A percentile compares a stretch with the other conserved stretches of the same genome.
These are phyloP conservation scores for Mucor irregularis DNA, from an alignment of 371 early-diverging fungal genomes.

Conservation along the genomic window DNA sequence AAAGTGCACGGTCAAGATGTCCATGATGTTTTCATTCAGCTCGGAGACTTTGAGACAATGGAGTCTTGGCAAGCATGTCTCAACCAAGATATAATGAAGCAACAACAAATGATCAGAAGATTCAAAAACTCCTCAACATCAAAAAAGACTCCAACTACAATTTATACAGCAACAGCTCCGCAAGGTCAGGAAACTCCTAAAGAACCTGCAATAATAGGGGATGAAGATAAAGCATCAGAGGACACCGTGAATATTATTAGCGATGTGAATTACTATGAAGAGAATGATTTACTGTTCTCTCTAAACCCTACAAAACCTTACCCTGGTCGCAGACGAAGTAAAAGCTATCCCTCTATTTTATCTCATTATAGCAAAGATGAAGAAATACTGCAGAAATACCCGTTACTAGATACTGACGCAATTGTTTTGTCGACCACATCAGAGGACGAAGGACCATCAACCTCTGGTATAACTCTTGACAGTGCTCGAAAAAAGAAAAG, in stretches of 20 bases:
- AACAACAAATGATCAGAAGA: neutral
- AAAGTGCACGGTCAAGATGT: conserved; percentile 44
- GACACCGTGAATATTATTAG: no score
- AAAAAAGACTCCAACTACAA: neutral
- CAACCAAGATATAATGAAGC: conserved; percentile 19
- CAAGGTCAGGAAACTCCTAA: neutral
- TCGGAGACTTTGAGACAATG: conserved; percentile 43
- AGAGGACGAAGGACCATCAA: no score
- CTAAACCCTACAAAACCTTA: neutral
- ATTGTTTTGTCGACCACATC: no score
- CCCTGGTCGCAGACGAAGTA: conserved; percentile 1
- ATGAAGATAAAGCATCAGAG: neutral
- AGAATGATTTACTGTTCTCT: neutral
- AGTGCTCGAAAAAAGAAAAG: no score
- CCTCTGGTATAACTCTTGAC: no score
- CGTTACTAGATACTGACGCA: no score
- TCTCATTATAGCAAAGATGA: no score
- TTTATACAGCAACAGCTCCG: neutral
- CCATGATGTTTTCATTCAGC: conserved; percentile 48
- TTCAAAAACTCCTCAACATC: neutral
- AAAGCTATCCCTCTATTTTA: conserved; percentile 1
- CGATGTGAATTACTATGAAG: no score
- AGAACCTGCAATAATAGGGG: no score
- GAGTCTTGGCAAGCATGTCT: conserved; percentile 43
- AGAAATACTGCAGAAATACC: no score